Evolutionary conservation across 2,329 filamentous ascomycete species (phyloP), one percentile per base, ranked within the genome.

Genomic region (Colletotrichum sidae): DNA sequence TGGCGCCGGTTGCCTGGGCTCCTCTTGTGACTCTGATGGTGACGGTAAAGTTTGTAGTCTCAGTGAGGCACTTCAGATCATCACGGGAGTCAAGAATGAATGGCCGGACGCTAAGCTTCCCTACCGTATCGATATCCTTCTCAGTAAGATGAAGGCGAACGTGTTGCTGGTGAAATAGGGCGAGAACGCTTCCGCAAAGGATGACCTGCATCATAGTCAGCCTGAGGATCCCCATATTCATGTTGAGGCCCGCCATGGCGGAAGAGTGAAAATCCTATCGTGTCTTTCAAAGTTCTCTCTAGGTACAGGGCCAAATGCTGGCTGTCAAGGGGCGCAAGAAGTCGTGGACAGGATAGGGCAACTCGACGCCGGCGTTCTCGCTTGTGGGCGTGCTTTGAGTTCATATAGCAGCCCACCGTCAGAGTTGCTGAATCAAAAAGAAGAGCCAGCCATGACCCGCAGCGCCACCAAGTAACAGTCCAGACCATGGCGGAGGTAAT

Each of bases 191-290:
- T 39, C 57, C 49, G 34, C 50, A 52, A 7, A 68, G 45, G 25
- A 67, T 51, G 45, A 68, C 55, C 67, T 68, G 67, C 39, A 65
- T 56, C 10, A 67, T 25, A 53, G 60, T 68, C 25, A 68, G 67
- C 52, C 50, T 41, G 15, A 68, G 38, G 39, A 65, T n/a, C 65
- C 47, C 41, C 39, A 45, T 56, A 17, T 51, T 53, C 17, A 58
- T 39, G 53, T 11, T 63, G 38, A 50, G 41, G 44, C 52, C 45
- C 60, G 56, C 50, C 60, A 61, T 60, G 45, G 65, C 65, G 65
- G 67, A 34, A 49, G 50, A 34, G 10, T 17, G 49, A 42, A 45
- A n/a, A 34, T 60, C 39, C 60, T 52, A 47, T 65, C 42, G 52
- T 54, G 47, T 64, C 35, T 34, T 47, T 42, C 12, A 15, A 45